These are phyloP conservation scores for Salix brachista DNA, from an alignment of 345 rosid species.

Conservation along the genomic window DNA sequence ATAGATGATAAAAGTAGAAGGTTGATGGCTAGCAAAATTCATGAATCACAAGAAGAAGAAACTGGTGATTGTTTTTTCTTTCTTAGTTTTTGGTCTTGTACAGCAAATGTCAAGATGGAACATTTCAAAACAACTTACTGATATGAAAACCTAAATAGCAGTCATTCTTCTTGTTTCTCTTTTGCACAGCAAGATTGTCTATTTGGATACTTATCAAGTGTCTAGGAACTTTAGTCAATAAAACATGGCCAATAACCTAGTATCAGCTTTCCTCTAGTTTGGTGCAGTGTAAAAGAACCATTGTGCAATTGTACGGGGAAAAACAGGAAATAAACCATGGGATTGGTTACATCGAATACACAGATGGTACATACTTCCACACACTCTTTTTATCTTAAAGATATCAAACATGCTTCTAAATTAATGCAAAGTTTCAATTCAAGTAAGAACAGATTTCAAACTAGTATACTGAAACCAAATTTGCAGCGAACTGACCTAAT, in stretches of 20 bases:
- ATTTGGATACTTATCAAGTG: neutral
- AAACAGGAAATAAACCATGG: neutral
- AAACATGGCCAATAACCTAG: neutral
- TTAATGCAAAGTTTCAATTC: neutral
- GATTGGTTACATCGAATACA: neutral
- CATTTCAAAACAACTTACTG: neutral
- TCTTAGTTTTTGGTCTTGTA: neutral
- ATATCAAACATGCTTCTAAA: neutral
- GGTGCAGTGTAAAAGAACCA: neutral
- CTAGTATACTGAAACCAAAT: neutral
- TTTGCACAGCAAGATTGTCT: neutral
- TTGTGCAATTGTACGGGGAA: neutral
- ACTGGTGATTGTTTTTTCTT: constrained; percentile 5
- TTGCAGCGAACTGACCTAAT: neutral
- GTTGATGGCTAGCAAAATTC: constrained; percentile 28
- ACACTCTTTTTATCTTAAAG: neutral
- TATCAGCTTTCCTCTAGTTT: neutral
- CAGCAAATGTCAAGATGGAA: neutral
- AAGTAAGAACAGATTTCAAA: neutral
- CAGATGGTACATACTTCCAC: neutral
- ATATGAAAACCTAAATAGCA: neutral
- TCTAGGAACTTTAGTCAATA: constrained; percentile 5
- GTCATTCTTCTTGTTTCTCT: neutral
- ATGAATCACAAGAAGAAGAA: constrained; percentile 15
- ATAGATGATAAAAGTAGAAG: constrained; percentile 29